Evolutionary conservation across 2,329 filamentous ascomycete genomes (phyloP).

Genomic region (Didymellaceae sp.): DNA sequence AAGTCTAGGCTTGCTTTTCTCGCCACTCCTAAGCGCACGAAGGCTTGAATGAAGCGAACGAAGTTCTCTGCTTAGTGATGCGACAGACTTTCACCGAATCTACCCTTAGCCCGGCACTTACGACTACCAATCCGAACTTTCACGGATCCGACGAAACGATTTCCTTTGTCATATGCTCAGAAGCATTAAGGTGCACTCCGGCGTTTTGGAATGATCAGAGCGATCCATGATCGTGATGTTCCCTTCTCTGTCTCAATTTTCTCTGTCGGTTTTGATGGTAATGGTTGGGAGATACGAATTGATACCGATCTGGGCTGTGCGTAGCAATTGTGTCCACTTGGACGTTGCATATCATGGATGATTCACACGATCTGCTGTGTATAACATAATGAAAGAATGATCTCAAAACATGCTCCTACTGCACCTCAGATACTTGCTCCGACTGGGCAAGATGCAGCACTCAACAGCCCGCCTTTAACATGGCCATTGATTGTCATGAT

Average conservation of each 20-base stretch:
- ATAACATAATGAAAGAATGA: conserved; percentile 22
- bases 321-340: conserved; percentile 16
- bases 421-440: too few relatives aligned
- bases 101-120: background rate
- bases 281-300: conserved; percentile 16
- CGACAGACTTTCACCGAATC: too few relatives aligned
- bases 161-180: conserved; percentile 11
- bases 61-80: background rate
- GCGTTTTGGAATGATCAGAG: conserved; percentile 19
- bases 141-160: background rate
- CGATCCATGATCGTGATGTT: conserved; percentile 16
- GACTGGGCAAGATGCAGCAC: too few relatives aligned
- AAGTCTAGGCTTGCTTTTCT: conserved; percentile 48
- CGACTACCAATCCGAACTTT: too few relatives aligned
- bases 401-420: background rate
- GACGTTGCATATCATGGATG: conserved; percentile 21
- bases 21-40: conserved; percentile 48
- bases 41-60: conserved; percentile 30
- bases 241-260: conserved; percentile 8
- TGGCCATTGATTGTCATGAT: too few relatives aligned
- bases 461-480: too few relatives aligned
- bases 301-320: conserved; percentile 16
- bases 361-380: conserved; percentile 22
- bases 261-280: conserved; percentile 13
- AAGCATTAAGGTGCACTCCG: background rate